phyloP scores from a whole-genome alignment of 2,329 filamentous ascomycete species.

The Madurella mycetomatis region DNA sequence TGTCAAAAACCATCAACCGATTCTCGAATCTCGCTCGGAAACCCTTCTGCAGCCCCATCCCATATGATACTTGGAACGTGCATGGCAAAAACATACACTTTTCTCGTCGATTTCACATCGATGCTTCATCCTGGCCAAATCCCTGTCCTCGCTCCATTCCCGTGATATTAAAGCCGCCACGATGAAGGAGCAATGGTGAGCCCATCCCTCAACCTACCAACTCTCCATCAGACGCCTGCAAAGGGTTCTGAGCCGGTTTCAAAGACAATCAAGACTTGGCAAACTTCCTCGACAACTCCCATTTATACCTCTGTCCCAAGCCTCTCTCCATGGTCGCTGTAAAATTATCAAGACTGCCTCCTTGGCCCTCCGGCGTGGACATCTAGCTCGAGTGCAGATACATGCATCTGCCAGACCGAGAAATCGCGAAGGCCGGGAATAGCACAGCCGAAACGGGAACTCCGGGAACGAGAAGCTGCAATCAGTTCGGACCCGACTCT shows the following conservation, averaged over 20 bases:
- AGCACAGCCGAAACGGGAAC: background rate
- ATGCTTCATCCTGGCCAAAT: background rate
- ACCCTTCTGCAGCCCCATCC: background rate
- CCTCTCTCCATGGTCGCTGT: background rate
- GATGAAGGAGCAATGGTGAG: no score
- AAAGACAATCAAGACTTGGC: background rate
- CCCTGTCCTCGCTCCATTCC: background rate
- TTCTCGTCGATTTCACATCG: background rate
- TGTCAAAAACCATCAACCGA: background rate
- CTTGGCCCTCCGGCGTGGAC: background rate
- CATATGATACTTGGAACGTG: background rate
- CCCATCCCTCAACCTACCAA: conserved; percentile 1
- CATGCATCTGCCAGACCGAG: conserved; percentile 3
- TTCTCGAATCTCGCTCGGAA: background rate
- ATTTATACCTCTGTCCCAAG: background rate
- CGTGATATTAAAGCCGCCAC: no score
- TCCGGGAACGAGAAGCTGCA: background rate
- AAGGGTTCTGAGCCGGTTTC: no score
- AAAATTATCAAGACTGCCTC: background rate
- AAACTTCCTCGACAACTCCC: background rate
- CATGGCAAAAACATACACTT: background rate
- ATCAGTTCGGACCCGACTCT: conserved; percentile 13
- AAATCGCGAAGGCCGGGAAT: background rate
- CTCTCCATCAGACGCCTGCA: background rate
- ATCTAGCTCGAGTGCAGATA: conserved; percentile 4